Percentiles rank a stretch among this genome's conserved stretches.
These are phyloP conservation scores for Croton setiger DNA, from an alignment of 441 rosid genomes.

Conservation along the genomic window DNA sequence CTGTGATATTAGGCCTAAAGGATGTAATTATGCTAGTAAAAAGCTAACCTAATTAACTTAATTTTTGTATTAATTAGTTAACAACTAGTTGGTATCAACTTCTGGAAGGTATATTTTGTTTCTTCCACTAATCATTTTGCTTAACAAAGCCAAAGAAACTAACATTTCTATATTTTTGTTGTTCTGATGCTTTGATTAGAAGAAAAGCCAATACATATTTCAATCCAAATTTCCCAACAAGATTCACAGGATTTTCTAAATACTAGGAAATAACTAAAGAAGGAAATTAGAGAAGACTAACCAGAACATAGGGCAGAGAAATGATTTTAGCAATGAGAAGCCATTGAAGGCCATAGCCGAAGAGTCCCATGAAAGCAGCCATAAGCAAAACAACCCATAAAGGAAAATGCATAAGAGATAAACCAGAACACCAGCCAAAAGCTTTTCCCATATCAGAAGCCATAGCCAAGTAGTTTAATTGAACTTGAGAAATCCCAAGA, in stretches of 20 bases:
- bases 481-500: conserved; percentile 77
- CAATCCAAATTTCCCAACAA: neutral
- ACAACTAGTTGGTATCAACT: neutral
- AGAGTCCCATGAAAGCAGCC: conserved; percentile 58
- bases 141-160: neutral
- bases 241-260: neutral
- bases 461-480: conserved; percentile 65
- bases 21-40: neutral
- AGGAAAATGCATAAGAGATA: conserved; percentile 54
- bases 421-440: conserved; percentile 83
- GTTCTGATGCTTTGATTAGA: neutral
- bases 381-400: conserved; percentile 65
- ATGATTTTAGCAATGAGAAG: conserved; percentile 50
- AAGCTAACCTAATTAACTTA: neutral
- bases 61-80: neutral
- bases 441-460: conserved; percentile 88
- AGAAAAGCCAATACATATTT: neutral
- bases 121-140: neutral
- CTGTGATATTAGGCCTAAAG: neutral
- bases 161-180: neutral
- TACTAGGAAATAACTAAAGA: neutral
- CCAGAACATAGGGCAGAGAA: conserved; percentile 60
- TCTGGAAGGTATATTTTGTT: neutral
- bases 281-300: conserved; percentile 17
- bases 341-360: conserved; percentile 83